Conservation (phyloP, 1,139 yeast species). For the Yamadazyma diospyri region DNA sequence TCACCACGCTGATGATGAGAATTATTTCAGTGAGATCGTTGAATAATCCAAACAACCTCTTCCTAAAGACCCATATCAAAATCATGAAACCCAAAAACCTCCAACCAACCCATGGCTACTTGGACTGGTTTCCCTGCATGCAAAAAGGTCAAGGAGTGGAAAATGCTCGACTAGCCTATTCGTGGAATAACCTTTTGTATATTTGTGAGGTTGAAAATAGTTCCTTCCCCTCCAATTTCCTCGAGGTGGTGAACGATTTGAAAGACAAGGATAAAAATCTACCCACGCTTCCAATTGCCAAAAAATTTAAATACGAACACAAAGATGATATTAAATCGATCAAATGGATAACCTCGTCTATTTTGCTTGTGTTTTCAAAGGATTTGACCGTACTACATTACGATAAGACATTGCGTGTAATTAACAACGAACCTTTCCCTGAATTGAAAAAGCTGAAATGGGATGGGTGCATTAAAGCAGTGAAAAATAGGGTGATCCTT, state of each 20-base stretch:
- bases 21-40: conserved; percentile 57
- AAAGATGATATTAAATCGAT: conserved; percentile 47
- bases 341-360: conserved; percentile 57
- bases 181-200: conserved; percentile 60
- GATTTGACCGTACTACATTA: not conserved
- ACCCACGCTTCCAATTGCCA: conserved; percentile 38
- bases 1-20: conserved; percentile 50
- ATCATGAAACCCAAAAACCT: conserved; percentile 4
- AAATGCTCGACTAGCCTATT: conserved; percentile 57
- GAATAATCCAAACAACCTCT: conserved; percentile 24
- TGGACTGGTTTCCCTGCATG: conserved; percentile 57
- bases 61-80: conserved; percentile 42
- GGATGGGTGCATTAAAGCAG: conserved; percentile 19
- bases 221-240: conserved; percentile 26
- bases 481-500: conserved; percentile 22
- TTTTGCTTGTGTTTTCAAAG: conserved; percentile 38
- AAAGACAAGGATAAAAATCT: conserved; percentile 39
- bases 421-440: conserved; percentile 3
- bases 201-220: conserved; percentile 48
- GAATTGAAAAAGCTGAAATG: conserved; percentile 1
- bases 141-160: conserved; percentile 20
- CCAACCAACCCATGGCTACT: conserved; percentile 38
- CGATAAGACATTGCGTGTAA: not conserved
- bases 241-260: conserved; percentile 28
- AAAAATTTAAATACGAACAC: conserved; percentile 37